These are phyloP conservation scores for Eucalyptus polyanthemos DNA, from an alignment of 345 rosid genomes.

Conservation along the genomic window DNA sequence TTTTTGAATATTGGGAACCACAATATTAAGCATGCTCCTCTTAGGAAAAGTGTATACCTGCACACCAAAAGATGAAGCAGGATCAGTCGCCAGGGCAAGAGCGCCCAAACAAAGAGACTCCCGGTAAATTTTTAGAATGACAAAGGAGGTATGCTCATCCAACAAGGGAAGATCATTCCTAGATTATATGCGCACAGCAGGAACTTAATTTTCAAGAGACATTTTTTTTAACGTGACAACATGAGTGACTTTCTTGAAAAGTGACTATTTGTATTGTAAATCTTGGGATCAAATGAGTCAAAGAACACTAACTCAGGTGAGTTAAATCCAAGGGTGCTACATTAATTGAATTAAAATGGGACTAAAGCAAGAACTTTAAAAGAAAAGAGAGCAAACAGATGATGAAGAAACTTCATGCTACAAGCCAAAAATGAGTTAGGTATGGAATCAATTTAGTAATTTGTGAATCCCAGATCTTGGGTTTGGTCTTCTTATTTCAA, in stretches of 20 bases:
- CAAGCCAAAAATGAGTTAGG: background rate
- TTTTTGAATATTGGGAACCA: background rate
- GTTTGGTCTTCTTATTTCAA: background rate
- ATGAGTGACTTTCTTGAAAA: background rate
- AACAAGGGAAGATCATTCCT: background rate
- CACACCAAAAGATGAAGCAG: background rate
- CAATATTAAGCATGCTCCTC: background rate
- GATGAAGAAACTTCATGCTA: background rate
- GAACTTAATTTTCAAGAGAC: background rate
- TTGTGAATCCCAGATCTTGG: background rate
- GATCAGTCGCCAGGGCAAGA: background rate
- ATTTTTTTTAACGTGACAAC: background rate
- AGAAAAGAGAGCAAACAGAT: background rate
- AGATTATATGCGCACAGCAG: fast-evolving
- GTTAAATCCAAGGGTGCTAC: background rate
- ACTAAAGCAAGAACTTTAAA: background rate
- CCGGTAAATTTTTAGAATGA: background rate
- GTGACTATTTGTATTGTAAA: background rate
- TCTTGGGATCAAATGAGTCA: background rate
- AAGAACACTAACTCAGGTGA: background rate
- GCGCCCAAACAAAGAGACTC: background rate
- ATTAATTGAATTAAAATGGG: background rate
- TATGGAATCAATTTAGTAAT: background rate
- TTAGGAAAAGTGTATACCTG: background rate
- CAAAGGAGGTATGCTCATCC: background rate